Evolutionary conservation across 192 early-diverging fungal species (phyloP).

Genomic region (Chytriomyces sp.): DNA sequence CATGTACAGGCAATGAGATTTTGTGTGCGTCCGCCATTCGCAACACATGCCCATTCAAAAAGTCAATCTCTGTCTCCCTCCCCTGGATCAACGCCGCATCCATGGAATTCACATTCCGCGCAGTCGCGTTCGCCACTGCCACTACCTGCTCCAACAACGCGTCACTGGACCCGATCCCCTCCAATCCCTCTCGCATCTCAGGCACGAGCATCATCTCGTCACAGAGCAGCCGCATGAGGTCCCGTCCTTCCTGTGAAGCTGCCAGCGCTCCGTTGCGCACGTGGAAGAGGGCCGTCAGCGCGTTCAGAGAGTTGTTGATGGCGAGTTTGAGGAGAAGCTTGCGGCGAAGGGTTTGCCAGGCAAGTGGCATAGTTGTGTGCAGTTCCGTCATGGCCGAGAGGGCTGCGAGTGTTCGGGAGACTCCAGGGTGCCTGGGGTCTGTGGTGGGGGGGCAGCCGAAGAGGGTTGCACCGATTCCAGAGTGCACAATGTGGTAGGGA

Average conservation of each 20-base stretch:
- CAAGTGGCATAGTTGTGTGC: neutral
- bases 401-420: neutral
- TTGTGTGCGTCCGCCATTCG: conserved; percentile 4
- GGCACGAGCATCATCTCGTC: conserved; percentile 6
- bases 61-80: conserved; percentile 27
- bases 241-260: neutral
- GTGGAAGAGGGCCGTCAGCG: conserved; percentile 23
- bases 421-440: neutral
- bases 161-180: neutral
- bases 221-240: neutral
- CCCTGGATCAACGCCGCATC: conserved; percentile 21
- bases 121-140: conserved; percentile 22
- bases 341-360: neutral
- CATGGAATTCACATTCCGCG: conserved; percentile 32
- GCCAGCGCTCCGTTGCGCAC: conserved; percentile 11
- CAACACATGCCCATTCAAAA: conserved; percentile 29
- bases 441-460: conserved; percentile 12
- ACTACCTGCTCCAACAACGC: neutral
- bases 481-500: conserved; percentile 14
- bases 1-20: conserved; percentile 6
- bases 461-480: conserved; percentile 19
- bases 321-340: conserved; percentile 27
- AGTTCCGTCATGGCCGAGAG: neutral
- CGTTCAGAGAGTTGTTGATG: conserved; percentile 27
- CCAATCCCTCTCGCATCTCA: neutral